Percentiles rank a stretch among this genome's conserved stretches.
Evolutionary conservation across 495 filamentous ascomycete genomes (phyloP).

Genomic region (Aspergillus carlsbadensis): DNA sequence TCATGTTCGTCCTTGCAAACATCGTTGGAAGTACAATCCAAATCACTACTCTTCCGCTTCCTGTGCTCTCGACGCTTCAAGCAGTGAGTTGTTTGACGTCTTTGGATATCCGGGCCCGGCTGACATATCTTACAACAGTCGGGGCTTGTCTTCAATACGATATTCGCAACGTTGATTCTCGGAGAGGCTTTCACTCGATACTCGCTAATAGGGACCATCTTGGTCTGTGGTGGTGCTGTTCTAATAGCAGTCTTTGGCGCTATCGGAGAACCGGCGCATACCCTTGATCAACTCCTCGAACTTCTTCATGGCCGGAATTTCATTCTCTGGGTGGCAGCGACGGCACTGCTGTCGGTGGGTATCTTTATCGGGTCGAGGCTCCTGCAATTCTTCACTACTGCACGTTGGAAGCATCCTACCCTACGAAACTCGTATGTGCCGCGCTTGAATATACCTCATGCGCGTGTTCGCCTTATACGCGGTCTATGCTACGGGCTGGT

Average conservation of each 20-base stretch:
- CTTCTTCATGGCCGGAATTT: slow-evolving; percentile 75
- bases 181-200: slow-evolving; percentile 91
- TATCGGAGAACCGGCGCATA: slow-evolving; percentile 93
- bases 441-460: slow-evolving; percentile 29
- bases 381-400: slow-evolving; percentile 50
- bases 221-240: slow-evolving; percentile 83
- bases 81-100: slow-evolving; percentile 52
- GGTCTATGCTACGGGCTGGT: slow-evolving; percentile 87
- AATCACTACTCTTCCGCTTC: slow-evolving; percentile 93
- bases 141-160: slow-evolving; percentile 96
- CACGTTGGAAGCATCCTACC: slow-evolving; percentile 31
- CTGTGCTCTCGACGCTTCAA: slow-evolving; percentile 92
- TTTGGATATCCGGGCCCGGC: neutral
- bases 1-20: slow-evolving; percentile 94
- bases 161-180: slow-evolving; percentile 91
- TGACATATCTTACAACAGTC: slow-evolving; percentile 46
- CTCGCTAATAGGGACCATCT: slow-evolving; percentile 82
- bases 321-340: slow-evolving; percentile 86
- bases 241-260: slow-evolving; percentile 94
- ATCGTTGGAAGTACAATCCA: slow-evolving; percentile 94
- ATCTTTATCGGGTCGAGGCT: slow-evolving; percentile 62
- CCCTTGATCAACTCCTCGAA: slow-evolving; percentile 72
- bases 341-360: slow-evolving; percentile 65
- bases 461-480: slow-evolving; percentile 71
- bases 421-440: slow-evolving; percentile 43